Evolutionary conservation across 306 rosid genomes (phyloP), one percentile per base, ranked within the genome.

Genomic region (Morella rubra): DNA sequence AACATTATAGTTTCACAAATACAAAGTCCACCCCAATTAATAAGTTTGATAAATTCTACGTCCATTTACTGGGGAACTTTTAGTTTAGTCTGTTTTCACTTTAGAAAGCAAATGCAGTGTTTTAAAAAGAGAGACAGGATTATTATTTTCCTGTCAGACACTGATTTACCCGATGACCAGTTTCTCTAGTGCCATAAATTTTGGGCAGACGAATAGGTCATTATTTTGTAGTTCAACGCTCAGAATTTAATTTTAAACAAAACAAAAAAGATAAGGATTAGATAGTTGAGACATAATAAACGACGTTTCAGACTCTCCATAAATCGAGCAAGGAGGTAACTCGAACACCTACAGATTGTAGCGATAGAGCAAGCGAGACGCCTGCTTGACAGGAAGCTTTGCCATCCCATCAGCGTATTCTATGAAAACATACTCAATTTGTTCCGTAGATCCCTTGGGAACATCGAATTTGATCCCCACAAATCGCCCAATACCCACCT

Each of bases 331-430:
- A 2, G 52, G 16, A 49, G 0, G 52, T 12, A 11, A 5, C 32
- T 11, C 50, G 52, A 15, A 44, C 79, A 85, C 96, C 75, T 84
- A 94, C 98, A 94, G 96, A 83, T 83, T 80, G 78, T 89, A 94
- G 81, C 98, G 92, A 75, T 95, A 95, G 59, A 95, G 96, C 91
- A 90, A 82, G 72, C 90, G 96, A 76, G 97, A 82, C 46, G 98
- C 96, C 84, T 95, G 96, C 67, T 84, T 86, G 49, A 90, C 88
- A 76, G 97, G 97, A 44, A 95, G 93, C 83, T 95, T 95, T 0
- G 97, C 98, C 98, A 95, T 92, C 40, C 93, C 97, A 82, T 95
- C 98, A 14, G 96, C 92, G 76, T 90, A 95, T 88, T 92, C 97
- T 8, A 92, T 88, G 85, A 90, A 95, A 73, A 88, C 98, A 84